These are phyloP conservation scores for Mycena epipterygia DNA, from an alignment of 768 basidiomycete genomes.

Conservation along the genomic window DNA sequence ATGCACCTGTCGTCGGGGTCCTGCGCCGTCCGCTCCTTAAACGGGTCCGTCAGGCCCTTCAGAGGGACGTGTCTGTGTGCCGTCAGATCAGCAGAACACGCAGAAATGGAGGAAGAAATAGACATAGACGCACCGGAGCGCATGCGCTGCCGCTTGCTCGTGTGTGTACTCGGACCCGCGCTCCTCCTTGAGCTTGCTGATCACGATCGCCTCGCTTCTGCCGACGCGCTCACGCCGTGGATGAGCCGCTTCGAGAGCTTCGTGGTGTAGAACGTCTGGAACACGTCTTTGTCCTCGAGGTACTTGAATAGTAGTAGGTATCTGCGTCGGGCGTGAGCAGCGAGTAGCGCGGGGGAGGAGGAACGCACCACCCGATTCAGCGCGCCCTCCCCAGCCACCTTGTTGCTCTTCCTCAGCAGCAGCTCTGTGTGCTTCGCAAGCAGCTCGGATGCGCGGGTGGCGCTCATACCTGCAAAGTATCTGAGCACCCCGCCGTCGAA, in stretches of 20 bases:
- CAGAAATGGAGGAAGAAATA: constrained; percentile 4
- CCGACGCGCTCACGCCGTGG: constrained; percentile 90
- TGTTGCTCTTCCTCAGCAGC: constrained; percentile 93
- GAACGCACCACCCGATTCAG: constrained; percentile 87
- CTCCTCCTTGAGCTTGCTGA: constrained; percentile 95
- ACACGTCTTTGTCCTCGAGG: constrained; percentile 98
- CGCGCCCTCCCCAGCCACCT: constrained; percentile 91
- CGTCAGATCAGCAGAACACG: neutral
- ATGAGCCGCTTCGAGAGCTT: constrained; percentile 95
- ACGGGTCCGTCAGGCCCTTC: constrained; percentile 95
- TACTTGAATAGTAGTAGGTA: constrained; percentile 99
- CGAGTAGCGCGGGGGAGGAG: constrained; percentile 13
- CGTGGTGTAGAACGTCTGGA: constrained; percentile 97
- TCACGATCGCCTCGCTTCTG: constrained; percentile 98
- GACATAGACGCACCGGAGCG: constrained; percentile 84
- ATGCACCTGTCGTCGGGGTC: constrained; percentile 87
- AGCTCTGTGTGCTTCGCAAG: constrained; percentile 95
- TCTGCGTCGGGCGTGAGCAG: constrained; percentile 66
- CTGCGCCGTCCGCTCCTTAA: constrained; percentile 93
- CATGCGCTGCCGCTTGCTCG: constrained; percentile 96
- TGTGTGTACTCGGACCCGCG: constrained; percentile 96
- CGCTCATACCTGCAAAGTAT: constrained; percentile 12
- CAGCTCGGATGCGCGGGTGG: constrained; percentile 90
- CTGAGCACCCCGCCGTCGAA: neutral
- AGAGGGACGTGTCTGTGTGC: constrained; percentile 88